phyloP scores from a whole-genome alignment of 257 asterid genomes.

The Rauvolfia tetraphylla region DNA sequence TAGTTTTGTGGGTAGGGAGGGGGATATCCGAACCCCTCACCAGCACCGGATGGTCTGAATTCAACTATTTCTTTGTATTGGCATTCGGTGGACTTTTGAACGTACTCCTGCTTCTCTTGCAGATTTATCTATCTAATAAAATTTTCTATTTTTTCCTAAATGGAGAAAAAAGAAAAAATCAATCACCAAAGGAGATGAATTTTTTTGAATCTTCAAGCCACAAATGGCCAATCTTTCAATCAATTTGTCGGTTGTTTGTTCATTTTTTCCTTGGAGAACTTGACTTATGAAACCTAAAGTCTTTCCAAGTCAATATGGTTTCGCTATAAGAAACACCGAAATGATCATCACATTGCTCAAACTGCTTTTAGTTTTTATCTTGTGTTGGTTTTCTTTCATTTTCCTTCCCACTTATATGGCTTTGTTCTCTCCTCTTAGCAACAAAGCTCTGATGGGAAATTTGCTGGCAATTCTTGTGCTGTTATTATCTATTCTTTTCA shows the following conservation, averaged over 20 bases:
- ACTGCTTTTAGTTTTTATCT: background rate
- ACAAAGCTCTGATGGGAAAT: background rate
- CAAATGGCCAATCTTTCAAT: too few species aligned
- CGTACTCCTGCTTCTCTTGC: too few species aligned
- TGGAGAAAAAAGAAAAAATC: too few species aligned
- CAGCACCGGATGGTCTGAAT: too few species aligned
- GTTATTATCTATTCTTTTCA: background rate
- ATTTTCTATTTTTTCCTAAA: too few species aligned
- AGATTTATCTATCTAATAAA: too few species aligned
- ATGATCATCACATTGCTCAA: background rate
- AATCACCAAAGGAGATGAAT: too few species aligned
- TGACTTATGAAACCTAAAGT: background rate
- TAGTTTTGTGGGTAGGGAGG: too few species aligned
- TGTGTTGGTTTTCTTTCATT: background rate
- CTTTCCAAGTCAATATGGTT: background rate
- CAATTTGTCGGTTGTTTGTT: background rate
- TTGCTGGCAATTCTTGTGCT: background rate
- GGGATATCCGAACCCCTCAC: too few species aligned
- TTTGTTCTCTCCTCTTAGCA: background rate
- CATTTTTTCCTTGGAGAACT: background rate
- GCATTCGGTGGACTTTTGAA: too few species aligned
- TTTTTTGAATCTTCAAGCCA: too few species aligned
- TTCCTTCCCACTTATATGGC: background rate
- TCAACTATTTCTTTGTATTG: too few species aligned
- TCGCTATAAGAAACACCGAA: background rate